Evolutionary conservation across 495 filamentous ascomycete species (phyloP), one percentile per base, ranked within the genome.

Genomic region (Penicillium manginii): DNA sequence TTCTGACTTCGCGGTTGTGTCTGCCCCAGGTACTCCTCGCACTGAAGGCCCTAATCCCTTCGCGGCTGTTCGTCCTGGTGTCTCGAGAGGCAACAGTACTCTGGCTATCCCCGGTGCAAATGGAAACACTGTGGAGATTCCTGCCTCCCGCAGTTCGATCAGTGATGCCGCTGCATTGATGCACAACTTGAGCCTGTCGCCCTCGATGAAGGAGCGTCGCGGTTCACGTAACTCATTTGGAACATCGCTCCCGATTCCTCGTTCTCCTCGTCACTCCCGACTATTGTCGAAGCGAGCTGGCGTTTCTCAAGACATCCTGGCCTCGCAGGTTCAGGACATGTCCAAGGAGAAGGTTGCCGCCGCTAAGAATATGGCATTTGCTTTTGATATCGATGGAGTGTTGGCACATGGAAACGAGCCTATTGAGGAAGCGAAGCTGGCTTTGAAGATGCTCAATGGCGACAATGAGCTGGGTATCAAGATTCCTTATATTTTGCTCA

Each of bases 361-460:
- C 23, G 85, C 85, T 18, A 84, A 85, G 72, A 82, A 81, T 66
- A 94, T 91, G 79, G 91, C 92, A 33, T 94, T 91, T 66, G 92
- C 91, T 59, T 96, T 96, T 62, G 91, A 96, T 79, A 96, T 96
- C 61, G 91, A 96, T 64, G 91, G 92, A 68, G 91, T 96, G 45
- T 80, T 96, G 53, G 85, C 93, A 60, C 82, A 91, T 53, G 92
- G 92, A 43, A 91, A 89, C 32, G 76, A 84, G 59, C 85, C 90
- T 15, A 96, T 96, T 59, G 87, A 88, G 12, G 88, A 93, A 71
- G 91, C 91, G 48, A 82, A 90, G 57, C 84, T 91, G 67, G 90
- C 90, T n/a, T 87, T 96, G 84, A 88, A 87, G 73, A 84, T 91
- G 12, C 78, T 96, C 37, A 94, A 94, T 68, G 91, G 91, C 6